These are phyloP conservation scores for Euphorbia tirucalli DNA, from an alignment of 345 rosid species.

Conservation along the genomic window DNA sequence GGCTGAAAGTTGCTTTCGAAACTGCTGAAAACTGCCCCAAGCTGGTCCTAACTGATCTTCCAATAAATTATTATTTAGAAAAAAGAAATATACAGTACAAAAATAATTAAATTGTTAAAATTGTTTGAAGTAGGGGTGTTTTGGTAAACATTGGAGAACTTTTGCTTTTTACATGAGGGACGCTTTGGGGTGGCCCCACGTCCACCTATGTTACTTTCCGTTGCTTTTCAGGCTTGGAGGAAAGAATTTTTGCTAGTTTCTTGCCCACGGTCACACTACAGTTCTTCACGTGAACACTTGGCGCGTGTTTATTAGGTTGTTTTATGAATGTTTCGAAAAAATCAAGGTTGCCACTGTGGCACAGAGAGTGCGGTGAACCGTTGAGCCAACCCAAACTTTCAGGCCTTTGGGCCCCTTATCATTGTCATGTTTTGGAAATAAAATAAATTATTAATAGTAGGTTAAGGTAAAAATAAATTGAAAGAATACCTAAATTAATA, in stretches of 20 bases:
- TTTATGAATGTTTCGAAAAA: neutral
- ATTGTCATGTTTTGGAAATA: too few species aligned
- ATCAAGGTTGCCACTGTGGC: neutral
- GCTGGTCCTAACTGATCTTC: too few species aligned
- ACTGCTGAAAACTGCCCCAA: too few species aligned
- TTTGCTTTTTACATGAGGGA: slow-evolving; percentile 5
- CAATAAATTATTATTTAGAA: too few species aligned
- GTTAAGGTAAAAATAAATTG: too few species aligned
- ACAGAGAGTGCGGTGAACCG: neutral
- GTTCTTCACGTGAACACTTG: neutral
- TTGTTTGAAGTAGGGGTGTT: neutral
- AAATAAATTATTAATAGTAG: too few species aligned
- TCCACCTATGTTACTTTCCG: neutral
- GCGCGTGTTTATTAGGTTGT: neutral
- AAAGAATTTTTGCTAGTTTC: slow-evolving; percentile 21
- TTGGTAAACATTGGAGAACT: neutral
- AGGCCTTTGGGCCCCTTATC: too few species aligned
- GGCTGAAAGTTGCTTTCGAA: too few species aligned
- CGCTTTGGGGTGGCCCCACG: slow-evolving; percentile 11
- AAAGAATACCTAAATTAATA: too few species aligned
- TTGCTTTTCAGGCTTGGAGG: slow-evolving; percentile 24
- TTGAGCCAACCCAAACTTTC: too few species aligned
- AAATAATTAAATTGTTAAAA: too few species aligned
- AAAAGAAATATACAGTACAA: too few species aligned
- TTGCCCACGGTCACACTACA: neutral